Evolutionary conservation across 352 stramenopile genomes (phyloP), one percentile per base, ranked within the genome.

Genomic region (Pythium pyrilobum): DNA sequence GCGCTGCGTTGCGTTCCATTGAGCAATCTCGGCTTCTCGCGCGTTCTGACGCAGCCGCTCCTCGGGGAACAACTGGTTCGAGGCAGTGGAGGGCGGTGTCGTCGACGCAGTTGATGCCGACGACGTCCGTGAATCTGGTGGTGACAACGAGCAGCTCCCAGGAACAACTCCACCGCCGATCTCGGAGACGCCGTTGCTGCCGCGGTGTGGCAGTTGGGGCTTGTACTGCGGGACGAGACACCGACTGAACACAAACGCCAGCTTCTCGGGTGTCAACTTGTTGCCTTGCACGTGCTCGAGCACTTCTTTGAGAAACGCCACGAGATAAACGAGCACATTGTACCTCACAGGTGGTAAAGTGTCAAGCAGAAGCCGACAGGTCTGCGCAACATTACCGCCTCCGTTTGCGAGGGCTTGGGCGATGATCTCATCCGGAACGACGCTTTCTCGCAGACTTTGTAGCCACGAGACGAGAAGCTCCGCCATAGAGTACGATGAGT

Each of bases 251-350:
- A 90, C 80, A 47, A 84, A 87, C 13, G 82, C 63, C 7, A 92
- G 69, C 40, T 87, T 87, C 33, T 89, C 80, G 4, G 82, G 64
- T 1, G 74, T 85, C 5, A 91, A 61, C 33, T 84, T 81, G 63
- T 95, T 95, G 28, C 41, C 63, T 29, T 56, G 45, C 0, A 38
- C 39, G 33, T 89, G 69, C 50, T 87, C 82, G 20, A 99, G 76
- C 23, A 97, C 71, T 74, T 98, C 93, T 39, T 95, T 88, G 48
- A 98, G 87, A 55, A 99, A 99, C 1, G 92, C 96, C 23, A 98
- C 80, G 23, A 98, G 64, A 64, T 99, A 99, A 13, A 99, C 89
- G 39, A 99, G 93, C 7, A 97, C 81, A 69, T 99, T 99, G 76
- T 98, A 98, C 23, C 95, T 74, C 52, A 98, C 84, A 9, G 94